These are phyloP conservation scores for Kwoniella europaea DNA, from an alignment of 768 basidiomycete species.

Conservation along the genomic window DNA sequence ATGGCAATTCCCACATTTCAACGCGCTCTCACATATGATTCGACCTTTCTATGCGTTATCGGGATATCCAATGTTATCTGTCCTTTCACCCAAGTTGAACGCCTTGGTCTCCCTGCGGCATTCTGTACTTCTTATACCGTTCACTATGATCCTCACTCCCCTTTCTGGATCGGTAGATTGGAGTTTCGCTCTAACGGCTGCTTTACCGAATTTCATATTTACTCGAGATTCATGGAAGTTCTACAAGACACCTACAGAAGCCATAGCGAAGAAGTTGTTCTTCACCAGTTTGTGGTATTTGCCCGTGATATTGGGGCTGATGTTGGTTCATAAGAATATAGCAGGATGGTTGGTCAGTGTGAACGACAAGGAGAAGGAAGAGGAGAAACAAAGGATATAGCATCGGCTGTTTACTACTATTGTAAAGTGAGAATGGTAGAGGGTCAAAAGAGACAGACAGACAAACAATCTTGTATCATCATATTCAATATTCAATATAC, in stretches of 20 bases:
- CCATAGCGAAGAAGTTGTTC: constrained; percentile 73
- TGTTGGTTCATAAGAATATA: constrained; percentile 91
- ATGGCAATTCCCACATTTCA: constrained; percentile 99
- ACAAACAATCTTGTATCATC: not conserved
- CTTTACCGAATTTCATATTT: constrained; percentile 76
- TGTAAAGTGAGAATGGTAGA: not conserved
- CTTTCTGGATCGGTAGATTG: constrained; percentile 92
- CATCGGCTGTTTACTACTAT: not conserved
- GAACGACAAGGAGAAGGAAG: not conserved
- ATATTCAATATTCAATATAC: not conserved
- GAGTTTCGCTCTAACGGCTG: constrained; percentile 77
- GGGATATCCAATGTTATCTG: constrained; percentile 90
- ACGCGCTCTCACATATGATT: constrained; percentile 83
- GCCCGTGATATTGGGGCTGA: constrained; percentile 82
- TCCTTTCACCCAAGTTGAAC: constrained; percentile 76
- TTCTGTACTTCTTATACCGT: constrained; percentile 68
- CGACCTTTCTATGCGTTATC: constrained; percentile 88
- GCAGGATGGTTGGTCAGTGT: constrained; percentile 39
- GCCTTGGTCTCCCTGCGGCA: constrained; percentile 84
- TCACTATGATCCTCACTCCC: constrained; percentile 80
- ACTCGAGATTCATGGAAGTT: constrained; percentile 74
- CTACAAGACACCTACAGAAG: constrained; percentile 66
- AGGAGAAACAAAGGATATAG: constrained; percentile 1
- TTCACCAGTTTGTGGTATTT: constrained; percentile 86
- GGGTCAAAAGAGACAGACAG: not conserved